These are phyloP conservation scores for Xylaria cubensis DNA, from an alignment of 495 filamentous ascomycete species.

Conservation along the genomic window DNA sequence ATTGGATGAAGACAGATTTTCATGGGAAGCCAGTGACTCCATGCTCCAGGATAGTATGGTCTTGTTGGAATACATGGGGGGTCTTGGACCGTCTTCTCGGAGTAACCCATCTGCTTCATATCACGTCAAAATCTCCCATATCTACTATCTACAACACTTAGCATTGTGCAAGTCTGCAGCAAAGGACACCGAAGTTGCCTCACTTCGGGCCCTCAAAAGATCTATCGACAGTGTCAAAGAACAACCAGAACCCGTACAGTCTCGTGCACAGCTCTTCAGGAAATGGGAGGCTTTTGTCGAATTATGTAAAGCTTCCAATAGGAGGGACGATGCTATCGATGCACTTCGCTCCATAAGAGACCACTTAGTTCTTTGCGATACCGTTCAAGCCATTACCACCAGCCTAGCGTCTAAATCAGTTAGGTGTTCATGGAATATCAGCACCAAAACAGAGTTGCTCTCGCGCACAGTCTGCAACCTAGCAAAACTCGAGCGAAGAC, in stretches of 20 bases:
- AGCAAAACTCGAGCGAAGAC: constrained; percentile 53
- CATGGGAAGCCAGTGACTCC: constrained; percentile 60
- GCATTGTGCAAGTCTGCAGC: constrained; percentile 41
- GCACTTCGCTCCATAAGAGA: constrained; percentile 52
- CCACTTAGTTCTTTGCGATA: constrained; percentile 53
- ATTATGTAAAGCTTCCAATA: constrained; percentile 44
- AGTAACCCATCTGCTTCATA: constrained; percentile 47
- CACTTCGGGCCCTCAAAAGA: constrained; percentile 55
- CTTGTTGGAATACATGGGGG: constrained; percentile 57
- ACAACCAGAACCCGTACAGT: constrained; percentile 51
- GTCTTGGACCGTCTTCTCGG: constrained; percentile 37
- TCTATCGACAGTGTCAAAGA: constrained; percentile 57
- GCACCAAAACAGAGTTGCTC: constrained; percentile 48
- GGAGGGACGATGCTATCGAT: constrained; percentile 51
- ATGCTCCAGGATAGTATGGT: constrained; percentile 61
- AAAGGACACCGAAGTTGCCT: constrained; percentile 45
- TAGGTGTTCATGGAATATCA: constrained; percentile 44
- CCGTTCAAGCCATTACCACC: constrained; percentile 47
- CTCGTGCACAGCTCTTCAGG: constrained; percentile 49
- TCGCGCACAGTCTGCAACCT: constrained; percentile 54
- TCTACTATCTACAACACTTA: constrained; percentile 72
- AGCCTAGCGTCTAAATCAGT: constrained; percentile 45
- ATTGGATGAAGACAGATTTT: constrained; percentile 44
- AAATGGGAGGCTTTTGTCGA: constrained; percentile 62
- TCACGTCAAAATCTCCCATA: constrained; percentile 73